These are phyloP conservation scores for Mortierella sp. DNA, from an alignment of 371 early-diverging fungal species.

Conservation along the genomic window DNA sequence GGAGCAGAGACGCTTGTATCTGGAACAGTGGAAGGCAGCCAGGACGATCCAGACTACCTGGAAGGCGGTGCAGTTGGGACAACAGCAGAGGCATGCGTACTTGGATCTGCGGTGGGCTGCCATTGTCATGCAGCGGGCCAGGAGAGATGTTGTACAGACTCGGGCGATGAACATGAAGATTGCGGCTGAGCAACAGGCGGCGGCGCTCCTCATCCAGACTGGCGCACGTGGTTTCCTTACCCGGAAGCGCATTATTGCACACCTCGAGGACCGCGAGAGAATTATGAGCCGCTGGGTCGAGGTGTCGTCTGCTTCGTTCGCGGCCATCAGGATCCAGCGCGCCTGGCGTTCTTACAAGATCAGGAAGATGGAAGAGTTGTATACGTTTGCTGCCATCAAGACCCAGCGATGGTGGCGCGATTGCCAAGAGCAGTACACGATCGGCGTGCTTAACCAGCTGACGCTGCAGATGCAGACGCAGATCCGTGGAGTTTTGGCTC, in stretches of 20 bases:
- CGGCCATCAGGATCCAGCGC: constrained; percentile 49
- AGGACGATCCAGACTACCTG: constrained; percentile 39
- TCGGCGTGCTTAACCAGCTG: constrained; percentile 13
- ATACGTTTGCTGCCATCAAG: constrained; percentile 21
- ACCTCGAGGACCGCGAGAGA: constrained; percentile 36
- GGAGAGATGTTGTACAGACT: constrained; percentile 22
- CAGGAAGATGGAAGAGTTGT: constrained; percentile 14
- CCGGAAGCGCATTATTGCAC: constrained; percentile 24
- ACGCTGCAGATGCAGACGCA: constrained; percentile 45
- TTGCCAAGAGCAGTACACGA: constrained; percentile 5
- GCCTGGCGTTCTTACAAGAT: constrained; percentile 36
- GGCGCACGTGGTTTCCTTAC: constrained; percentile 36
- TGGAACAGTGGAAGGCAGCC: constrained; percentile 34
- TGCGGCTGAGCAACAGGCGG: constrained; percentile 19
- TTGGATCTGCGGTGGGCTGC: constrained; percentile 32
- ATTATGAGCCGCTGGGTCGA: constrained; percentile 36
- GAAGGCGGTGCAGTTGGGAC: constrained; percentile 20
- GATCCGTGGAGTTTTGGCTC: constrained; percentile 44
- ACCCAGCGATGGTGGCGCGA: constrained; percentile 54
- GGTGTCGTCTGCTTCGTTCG: constrained; percentile 28
- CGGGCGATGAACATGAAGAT: background rate
- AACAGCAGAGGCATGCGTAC: constrained; percentile 21
- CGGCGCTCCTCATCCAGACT: constrained; percentile 50
- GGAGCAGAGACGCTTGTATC: constrained; percentile 19
- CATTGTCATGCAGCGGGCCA: constrained; percentile 28